Percentiles rank a stretch among this genome's conserved stretches.
Conservation (phyloP, 495 filamentous ascomycete species). For the Podospora didyma region DNA sequence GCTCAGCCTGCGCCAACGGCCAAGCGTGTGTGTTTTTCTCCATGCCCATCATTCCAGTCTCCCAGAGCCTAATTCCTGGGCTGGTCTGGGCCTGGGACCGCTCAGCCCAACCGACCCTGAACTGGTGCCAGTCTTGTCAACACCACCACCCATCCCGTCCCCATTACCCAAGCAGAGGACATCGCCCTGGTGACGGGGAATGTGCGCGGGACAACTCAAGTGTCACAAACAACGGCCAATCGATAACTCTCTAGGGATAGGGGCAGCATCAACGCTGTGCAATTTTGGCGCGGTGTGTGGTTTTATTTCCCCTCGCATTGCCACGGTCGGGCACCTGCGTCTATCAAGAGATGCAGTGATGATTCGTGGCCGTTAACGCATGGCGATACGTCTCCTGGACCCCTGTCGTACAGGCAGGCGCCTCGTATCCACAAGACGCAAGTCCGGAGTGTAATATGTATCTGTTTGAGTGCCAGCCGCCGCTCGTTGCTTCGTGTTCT, state of each 20-base stretch:
- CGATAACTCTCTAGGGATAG: no score
- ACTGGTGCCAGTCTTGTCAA: no score
- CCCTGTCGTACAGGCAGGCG: not conserved
- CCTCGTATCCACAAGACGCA: not conserved
- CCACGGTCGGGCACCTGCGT: not conserved
- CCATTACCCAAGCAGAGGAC: no score
- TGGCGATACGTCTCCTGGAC: not conserved
- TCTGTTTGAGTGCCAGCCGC: not conserved
- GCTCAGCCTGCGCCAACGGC: not conserved
- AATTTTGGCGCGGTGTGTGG: not conserved
- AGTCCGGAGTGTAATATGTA: not conserved
- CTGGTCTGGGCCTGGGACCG: not conserved
- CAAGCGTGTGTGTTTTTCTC: not conserved
- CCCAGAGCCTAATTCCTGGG: not conserved
- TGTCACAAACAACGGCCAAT: no score
- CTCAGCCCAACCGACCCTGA: no score
- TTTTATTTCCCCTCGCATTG: constrained; percentile 1
- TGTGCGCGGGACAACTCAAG: no score
- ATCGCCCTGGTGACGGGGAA: no score
- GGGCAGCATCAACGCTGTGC: no score
- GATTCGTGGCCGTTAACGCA: constrained; percentile 5
- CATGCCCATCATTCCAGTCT: not conserved
- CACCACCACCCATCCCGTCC: no score
- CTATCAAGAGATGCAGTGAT: not conserved
- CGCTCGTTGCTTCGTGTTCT: not conserved